phyloP scores from a whole-genome alignment of 2,329 filamentous ascomycete genomes.

The Fusarium scirpi region DNA sequence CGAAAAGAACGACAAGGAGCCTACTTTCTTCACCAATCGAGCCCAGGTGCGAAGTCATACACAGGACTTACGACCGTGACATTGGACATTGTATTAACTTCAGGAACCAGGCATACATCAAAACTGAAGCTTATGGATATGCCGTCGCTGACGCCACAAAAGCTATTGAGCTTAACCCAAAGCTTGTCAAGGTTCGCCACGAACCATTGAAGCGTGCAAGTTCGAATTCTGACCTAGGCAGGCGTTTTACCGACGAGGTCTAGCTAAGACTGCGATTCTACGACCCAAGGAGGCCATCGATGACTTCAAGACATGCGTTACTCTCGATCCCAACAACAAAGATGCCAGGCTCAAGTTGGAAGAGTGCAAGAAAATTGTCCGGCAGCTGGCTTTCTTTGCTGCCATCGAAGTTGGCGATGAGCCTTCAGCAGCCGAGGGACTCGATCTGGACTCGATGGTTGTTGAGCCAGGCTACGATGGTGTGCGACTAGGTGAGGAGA shows the following conservation, averaged over 20 bases:
- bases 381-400: slow-evolving; percentile 90
- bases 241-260: slow-evolving; percentile 94
- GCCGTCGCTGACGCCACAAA: slow-evolving; percentile 91
- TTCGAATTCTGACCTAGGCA: slow-evolving; percentile 52
- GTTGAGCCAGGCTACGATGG: slow-evolving; percentile 91
- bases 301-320: slow-evolving; percentile 92
- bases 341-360: slow-evolving; percentile 91
- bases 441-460: slow-evolving; percentile 87
- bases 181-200: slow-evolving; percentile 82
- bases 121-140: slow-evolving; percentile 94
- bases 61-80: slow-evolving; percentile 17
- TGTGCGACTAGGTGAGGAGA: slow-evolving; percentile 78
- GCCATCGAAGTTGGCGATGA: slow-evolving; percentile 95
- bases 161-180: slow-evolving; percentile 88
- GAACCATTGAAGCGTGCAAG: slow-evolving; percentile 3
- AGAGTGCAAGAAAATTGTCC: slow-evolving; percentile 95
- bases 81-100: slow-evolving; percentile 47
- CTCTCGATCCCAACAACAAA: slow-evolving; percentile 87
- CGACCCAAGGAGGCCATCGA: slow-evolving; percentile 87
- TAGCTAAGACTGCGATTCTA: slow-evolving; percentile 91
- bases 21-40: slow-evolving; percentile 93
- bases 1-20: slow-evolving; percentile 82
- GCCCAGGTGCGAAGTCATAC: slow-evolving; percentile 77
- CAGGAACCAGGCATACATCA: slow-evolving; percentile 81
- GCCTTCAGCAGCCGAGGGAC: slow-evolving; percentile 88